Evolutionary conservation across 345 rosid species (phyloP), one percentile per base, ranked within the genome.

Genomic region (Eucalyptus marginata): DNA sequence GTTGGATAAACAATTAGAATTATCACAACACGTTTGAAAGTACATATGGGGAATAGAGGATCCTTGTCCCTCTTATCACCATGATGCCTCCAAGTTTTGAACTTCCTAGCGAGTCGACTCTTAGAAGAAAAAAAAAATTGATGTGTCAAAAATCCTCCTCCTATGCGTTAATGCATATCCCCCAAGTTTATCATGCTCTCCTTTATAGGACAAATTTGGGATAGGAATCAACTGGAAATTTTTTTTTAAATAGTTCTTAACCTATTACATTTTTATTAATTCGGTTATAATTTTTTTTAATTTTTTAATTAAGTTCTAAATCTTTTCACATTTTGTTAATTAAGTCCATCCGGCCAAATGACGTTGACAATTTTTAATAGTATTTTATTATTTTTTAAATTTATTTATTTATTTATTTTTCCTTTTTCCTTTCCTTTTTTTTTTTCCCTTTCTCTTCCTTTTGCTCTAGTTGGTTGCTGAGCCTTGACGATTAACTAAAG

Each of bases 381-480:
- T n/a, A 12, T 27, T 59, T 62, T 3, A 13, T 12, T 27, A 11
- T 59, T 59, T 59, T 58, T 58, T 8, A n/a, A n/a, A n/a, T n/a
- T n/a, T n/a, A n/a, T 24, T 58, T 4, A 8, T 56, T 10, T 0
- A 10, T 5, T 58, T 5, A 5, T 58, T 11, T 4, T 58, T 24
- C 25, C 2, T 29, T 62, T n/a, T n/a, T n/a, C n/a, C n/a, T 27
- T 51, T 7, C 3, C 7, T 11, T 12, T 1, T 27, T 29, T 62
- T 62, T 62, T 24, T 9, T 4, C 10, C n/a, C n/a, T n/a, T n/a
- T 56, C 62, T 24, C 62, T 56, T 56, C 62, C 27, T 56, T 6
- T 1, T 4, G 1, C 62, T 56, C 3, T 56, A 56, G 13, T 24
- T 0, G 5, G 13, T 56, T 10, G 1, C 1, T 0, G 0, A 56